Percentiles rank a stretch among this genome's conserved stretches.
phyloP scores from a whole-genome alignment of 345 rosid species.

The Boechera retrofracta region DNA sequence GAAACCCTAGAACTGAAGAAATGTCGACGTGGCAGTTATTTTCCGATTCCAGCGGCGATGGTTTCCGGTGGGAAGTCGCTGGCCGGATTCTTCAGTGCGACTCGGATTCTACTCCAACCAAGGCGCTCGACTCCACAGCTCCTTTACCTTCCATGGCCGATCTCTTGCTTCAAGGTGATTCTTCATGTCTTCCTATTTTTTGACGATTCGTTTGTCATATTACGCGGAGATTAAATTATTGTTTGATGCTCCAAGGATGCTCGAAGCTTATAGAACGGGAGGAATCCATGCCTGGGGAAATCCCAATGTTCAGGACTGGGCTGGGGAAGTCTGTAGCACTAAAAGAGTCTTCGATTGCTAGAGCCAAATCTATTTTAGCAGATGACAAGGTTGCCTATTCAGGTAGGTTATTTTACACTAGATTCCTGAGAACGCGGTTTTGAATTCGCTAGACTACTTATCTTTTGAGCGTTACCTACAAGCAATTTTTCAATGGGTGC shows the following conservation, averaged over 20 bases:
- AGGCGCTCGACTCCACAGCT: conserved; percentile 28
- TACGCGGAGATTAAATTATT: neutral
- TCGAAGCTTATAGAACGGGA: conserved; percentile 33
- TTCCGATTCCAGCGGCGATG: conserved; percentile 57
- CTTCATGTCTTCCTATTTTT: neutral
- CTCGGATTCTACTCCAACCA: conserved; percentile 39
- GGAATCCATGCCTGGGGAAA: conserved; percentile 5
- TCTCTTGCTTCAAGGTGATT: conserved; percentile 66
- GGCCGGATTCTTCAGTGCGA: conserved; percentile 42
- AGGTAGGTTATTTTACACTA: conserved; percentile 10
- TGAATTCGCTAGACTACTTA: neutral
- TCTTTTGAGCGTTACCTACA: neutral
- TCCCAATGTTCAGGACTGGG: conserved; percentile 40
- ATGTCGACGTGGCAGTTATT: conserved; percentile 83
- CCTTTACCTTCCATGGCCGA: conserved; percentile 72
- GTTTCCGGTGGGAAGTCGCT: conserved; percentile 67
- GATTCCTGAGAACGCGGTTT: neutral
- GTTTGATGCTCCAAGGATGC: conserved; percentile 41
- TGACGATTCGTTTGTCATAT: neutral
- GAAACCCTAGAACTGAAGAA: conserved; percentile 29
- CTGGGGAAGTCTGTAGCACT: conserved; percentile 40
- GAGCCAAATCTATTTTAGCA: conserved; percentile 36
- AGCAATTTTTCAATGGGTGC: neutral
- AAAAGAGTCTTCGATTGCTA: conserved; percentile 38
- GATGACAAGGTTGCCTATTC: neutral